Percentiles rank a stretch among this genome's conserved stretches.
These are phyloP conservation scores for Akanthomyces lecanii DNA, from an alignment of 2,329 filamentous ascomycete species.

Conservation along the genomic window DNA sequence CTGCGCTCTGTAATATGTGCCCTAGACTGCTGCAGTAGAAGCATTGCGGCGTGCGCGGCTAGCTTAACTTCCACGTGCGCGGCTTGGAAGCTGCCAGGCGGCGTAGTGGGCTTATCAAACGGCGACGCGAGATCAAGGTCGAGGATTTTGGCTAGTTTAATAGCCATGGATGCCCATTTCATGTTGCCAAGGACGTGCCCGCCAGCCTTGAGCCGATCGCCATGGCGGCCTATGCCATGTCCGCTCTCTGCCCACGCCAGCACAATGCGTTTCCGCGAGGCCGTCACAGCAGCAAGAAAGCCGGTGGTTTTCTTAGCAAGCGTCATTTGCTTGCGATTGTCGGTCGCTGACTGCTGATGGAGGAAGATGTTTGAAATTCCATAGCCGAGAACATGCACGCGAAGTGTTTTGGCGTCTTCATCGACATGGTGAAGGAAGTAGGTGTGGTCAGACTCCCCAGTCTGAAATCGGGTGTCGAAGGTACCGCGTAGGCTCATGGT, in stretches of 20 bases:
- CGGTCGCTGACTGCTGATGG: too few relatives aligned
- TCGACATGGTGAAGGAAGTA: too few relatives aligned
- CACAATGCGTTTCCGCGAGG: neutral
- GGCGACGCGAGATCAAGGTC: constrained; percentile 27
- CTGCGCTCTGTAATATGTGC: neutral
- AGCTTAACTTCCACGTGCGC: constrained; percentile 40
- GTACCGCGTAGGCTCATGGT: too few relatives aligned
- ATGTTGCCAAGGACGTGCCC: constrained; percentile 27
- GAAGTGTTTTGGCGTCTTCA: too few relatives aligned
- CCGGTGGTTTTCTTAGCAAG: neutral
- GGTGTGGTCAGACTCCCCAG: too few relatives aligned
- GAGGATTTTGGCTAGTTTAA: constrained; percentile 28
- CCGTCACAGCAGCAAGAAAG: neutral
- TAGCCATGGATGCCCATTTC: constrained; percentile 29
- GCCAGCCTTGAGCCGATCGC: constrained; percentile 28
- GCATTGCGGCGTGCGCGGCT: constrained; percentile 29
- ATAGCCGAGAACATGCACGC: too few relatives aligned
- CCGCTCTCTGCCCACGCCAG: constrained; percentile 18
- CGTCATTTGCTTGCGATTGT: neutral
- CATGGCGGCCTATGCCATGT: constrained; percentile 26
- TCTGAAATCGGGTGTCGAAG: too few relatives aligned
- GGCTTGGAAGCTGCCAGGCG: constrained; percentile 25
- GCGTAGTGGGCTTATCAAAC: constrained; percentile 24
- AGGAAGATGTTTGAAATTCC: too few relatives aligned
- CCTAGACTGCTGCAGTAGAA: constrained; percentile 24